Conservation (phyloP, 1,139 yeast species). For the Scheffersomyces illinoinensis region DNA sequence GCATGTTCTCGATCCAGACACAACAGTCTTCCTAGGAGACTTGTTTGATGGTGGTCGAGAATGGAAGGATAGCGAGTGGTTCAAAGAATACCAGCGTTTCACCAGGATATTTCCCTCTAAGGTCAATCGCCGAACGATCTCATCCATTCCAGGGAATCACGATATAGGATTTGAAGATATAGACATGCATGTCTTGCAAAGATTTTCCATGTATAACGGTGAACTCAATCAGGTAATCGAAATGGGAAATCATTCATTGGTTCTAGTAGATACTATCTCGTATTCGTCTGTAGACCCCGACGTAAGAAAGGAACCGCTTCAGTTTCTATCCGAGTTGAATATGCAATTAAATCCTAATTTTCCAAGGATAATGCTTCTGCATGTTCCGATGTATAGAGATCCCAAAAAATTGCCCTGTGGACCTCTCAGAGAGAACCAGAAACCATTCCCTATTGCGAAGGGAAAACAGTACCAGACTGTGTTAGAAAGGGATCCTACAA, state of each 20-base stretch:
- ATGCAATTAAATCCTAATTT: slow-evolving; percentile 24
- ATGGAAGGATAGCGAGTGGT: slow-evolving; percentile 69
- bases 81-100: slow-evolving; percentile 70
- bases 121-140: slow-evolving; percentile 49
- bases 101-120: slow-evolving; percentile 57
- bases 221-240: slow-evolving; percentile 55
- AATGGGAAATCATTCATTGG: slow-evolving; percentile 74
- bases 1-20: slow-evolving; percentile 64
- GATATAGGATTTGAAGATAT: slow-evolving; percentile 88
- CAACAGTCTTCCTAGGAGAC: slow-evolving; percentile 83
- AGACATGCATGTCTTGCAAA: slow-evolving; percentile 50
- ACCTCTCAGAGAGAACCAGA: slow-evolving; percentile 54
- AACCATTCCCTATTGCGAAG: slow-evolving; percentile 61
- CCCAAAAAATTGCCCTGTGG: slow-evolving; percentile 62
- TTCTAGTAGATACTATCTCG: slow-evolving; percentile 80
- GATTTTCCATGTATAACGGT: slow-evolving; percentile 79
- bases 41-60: slow-evolving; percentile 94
- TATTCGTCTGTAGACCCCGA: slow-evolving; percentile 47
- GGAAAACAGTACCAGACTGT: slow-evolving; percentile 85
- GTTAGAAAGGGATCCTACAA: slow-evolving; percentile 57
- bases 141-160: slow-evolving; percentile 87
- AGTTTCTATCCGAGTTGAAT: slow-evolving; percentile 26
- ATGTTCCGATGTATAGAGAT: slow-evolving; percentile 74
- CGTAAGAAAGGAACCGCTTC: slow-evolving; percentile 22
- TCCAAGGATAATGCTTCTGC: slow-evolving; percentile 75